phyloP scores from a whole-genome alignment of 306 rosid species.

The Trifolium repens region DNA sequence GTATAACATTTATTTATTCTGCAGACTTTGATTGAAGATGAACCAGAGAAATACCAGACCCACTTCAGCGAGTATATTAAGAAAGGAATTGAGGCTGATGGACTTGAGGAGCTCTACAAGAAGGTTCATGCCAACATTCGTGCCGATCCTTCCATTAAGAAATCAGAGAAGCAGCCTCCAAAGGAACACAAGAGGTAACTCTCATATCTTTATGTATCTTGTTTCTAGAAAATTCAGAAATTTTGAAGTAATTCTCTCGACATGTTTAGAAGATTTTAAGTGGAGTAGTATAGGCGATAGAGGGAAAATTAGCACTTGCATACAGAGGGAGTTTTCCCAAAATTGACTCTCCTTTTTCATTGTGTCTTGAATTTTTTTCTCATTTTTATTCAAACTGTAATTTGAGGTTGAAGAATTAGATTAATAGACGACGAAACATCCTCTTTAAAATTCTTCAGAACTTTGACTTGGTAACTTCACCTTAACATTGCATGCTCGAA shows the following conservation, averaged over 20 bases:
- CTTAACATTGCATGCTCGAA: neutral
- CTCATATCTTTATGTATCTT: neutral
- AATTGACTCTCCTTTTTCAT: neutral
- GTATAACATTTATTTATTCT: neutral
- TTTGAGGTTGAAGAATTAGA: neutral
- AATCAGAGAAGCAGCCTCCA: conserved; percentile 62
- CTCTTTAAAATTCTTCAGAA: neutral
- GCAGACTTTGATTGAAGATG: conserved; percentile 73
- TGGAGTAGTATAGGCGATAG: neutral
- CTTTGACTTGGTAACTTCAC: neutral
- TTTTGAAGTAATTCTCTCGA: neutral
- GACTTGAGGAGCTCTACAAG: conserved; percentile 69
- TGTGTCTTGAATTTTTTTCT: neutral
- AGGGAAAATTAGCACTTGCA: neutral
- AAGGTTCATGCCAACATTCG: conserved; percentile 91
- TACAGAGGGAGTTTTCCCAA: neutral
- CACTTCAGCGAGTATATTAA: conserved; percentile 79
- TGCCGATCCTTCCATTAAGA: conserved; percentile 59
- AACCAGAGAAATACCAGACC: conserved; percentile 81
- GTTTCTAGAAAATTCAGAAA: neutral
- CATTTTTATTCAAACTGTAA: neutral
- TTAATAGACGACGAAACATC: neutral
- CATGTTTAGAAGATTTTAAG: neutral
- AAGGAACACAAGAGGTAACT: conserved; percentile 72
- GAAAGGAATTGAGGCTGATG: conserved; percentile 65